A percentile compares a stretch with the other conserved stretches of the same genome.
Conservation (phyloP, 495 filamentous ascomycete genomes). For the Penicillium bialowiezense region DNA sequence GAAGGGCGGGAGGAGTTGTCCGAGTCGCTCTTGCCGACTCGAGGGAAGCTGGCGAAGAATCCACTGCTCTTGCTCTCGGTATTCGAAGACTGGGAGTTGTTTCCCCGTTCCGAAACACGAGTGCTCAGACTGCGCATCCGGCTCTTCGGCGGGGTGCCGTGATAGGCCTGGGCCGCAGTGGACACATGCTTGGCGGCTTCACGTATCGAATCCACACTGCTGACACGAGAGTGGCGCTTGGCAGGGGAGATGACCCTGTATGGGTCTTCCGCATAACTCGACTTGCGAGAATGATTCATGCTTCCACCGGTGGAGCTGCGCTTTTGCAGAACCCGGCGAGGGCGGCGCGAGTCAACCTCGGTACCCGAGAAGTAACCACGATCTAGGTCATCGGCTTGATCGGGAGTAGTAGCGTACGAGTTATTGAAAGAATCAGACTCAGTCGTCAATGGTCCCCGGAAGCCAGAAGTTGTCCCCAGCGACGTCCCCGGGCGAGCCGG, state of each 20-base stretch:
- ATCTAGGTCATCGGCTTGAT: slow-evolving; percentile 61
- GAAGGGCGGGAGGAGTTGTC: slow-evolving; percentile 52
- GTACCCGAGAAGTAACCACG: slow-evolving; percentile 92
- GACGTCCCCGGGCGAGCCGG: slow-evolving; percentile 38
- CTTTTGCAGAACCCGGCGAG: slow-evolving; percentile 78
- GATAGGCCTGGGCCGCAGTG: slow-evolving; percentile 57
- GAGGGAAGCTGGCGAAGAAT: slow-evolving; percentile 47
- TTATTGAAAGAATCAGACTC: slow-evolving; percentile 23
- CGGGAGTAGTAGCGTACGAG: slow-evolving; percentile 20
- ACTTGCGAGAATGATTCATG: slow-evolving; percentile 56
- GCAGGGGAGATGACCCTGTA: slow-evolving; percentile 47
- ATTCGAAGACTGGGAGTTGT: slow-evolving; percentile 41
- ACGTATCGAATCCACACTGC: slow-evolving; percentile 62
- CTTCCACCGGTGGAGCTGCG: slow-evolving; percentile 55
- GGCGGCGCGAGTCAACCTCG: slow-evolving; percentile 69
- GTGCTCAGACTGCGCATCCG: slow-evolving; percentile 48
- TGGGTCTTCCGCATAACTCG: slow-evolving; percentile 71
- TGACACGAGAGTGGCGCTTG: slow-evolving; percentile 73
- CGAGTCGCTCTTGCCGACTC: slow-evolving; percentile 42
- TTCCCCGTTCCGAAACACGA: slow-evolving; percentile 34
- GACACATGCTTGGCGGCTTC: slow-evolving; percentile 39
- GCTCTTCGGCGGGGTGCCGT: slow-evolving; percentile 44
- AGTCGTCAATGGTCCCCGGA: slow-evolving; percentile 21
- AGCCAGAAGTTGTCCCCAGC: slow-evolving; percentile 24
- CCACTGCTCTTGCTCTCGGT: slow-evolving; percentile 37